Conservation (phyloP, 305 asterid species). For the Plantago coronopus region DNA sequence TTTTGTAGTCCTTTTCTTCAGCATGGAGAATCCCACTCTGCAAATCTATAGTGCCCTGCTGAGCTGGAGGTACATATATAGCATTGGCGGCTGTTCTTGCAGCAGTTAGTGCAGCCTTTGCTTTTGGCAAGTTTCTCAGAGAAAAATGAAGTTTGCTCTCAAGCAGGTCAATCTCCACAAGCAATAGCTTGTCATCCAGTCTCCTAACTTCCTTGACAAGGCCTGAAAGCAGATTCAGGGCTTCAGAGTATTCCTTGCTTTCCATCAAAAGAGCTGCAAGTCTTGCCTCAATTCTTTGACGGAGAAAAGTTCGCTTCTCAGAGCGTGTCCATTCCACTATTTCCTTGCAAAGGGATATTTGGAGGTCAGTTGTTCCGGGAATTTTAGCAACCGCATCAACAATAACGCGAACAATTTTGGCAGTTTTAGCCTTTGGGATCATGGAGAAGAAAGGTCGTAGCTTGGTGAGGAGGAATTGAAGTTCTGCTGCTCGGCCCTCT, state of each 20-base stretch:
- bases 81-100: slow-evolving; percentile 75
- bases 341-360: slow-evolving; percentile 62
- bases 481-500: slow-evolving; percentile 54
- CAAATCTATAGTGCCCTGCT: slow-evolving; percentile 61
- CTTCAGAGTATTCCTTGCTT: slow-evolving; percentile 54
- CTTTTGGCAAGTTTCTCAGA: slow-evolving; percentile 58
- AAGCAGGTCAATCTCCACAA: slow-evolving; percentile 56
- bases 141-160: slow-evolving; percentile 73
- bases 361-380: slow-evolving; percentile 62
- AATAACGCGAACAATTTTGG: slow-evolving; percentile 53
- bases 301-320: slow-evolving; percentile 59
- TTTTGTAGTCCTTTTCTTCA: slow-evolving; percentile 67
- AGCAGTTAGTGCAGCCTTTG: slow-evolving; percentile 67
- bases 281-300: slow-evolving; percentile 58
- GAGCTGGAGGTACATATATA: slow-evolving; percentile 66
- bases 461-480: slow-evolving; percentile 40
- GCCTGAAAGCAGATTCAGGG: slow-evolving; percentile 56
- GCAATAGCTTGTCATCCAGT: slow-evolving; percentile 56
- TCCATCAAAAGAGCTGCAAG: slow-evolving; percentile 62
- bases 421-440: slow-evolving; percentile 70
- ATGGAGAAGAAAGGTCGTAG: slow-evolving; percentile 54
- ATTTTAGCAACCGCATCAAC: slow-evolving; percentile 59
- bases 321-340: slow-evolving; percentile 62
- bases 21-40: slow-evolving; percentile 69
- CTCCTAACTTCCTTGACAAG: slow-evolving; percentile 64